phyloP scores from a whole-genome alignment of 805 yeast genomes.

The Wickerhamiella cacticola region DNA sequence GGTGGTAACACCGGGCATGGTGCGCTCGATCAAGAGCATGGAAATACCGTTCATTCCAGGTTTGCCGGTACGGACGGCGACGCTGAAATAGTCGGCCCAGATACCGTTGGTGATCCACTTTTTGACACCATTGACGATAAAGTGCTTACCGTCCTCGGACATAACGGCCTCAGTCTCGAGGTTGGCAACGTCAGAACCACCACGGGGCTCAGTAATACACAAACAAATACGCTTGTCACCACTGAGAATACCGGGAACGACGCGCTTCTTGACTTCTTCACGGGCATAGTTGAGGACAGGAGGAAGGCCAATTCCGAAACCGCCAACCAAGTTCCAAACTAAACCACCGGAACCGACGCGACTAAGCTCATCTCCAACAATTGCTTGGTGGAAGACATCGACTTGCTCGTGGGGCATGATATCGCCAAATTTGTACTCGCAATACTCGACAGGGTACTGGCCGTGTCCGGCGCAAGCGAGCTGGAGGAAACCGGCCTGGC shows the following conservation, averaged over 20 bases:
- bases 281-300: constrained; percentile 31
- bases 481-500: constrained; percentile 32
- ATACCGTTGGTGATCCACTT: constrained; percentile 38
- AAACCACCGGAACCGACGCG: constrained; percentile 35
- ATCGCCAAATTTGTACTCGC: constrained; percentile 22
- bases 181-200: constrained; percentile 36
- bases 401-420: constrained; percentile 28
- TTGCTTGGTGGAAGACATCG: constrained; percentile 31
- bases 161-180: constrained; percentile 31
- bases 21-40: constrained; percentile 31
- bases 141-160: constrained; percentile 34
- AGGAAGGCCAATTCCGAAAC: constrained; percentile 34
- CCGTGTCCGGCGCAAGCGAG: constrained; percentile 26
- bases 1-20: constrained; percentile 31
- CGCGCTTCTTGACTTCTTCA: constrained; percentile 28
- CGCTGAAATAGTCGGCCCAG: constrained; percentile 35
- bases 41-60: constrained; percentile 34
- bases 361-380: constrained; percentile 32
- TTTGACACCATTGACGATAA: constrained; percentile 34
- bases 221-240: constrained; percentile 35
- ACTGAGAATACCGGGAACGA: constrained; percentile 30
- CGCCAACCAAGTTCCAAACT: constrained; percentile 33
- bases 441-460: constrained; percentile 28
- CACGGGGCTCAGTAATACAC: constrained; percentile 36
- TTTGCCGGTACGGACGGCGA: constrained; percentile 36